Percentiles rank a stretch among this genome's conserved stretches.
Evolutionary conservation across 2,329 filamentous ascomycete genomes (phyloP).

Genomic region (Nemania sp.): DNA sequence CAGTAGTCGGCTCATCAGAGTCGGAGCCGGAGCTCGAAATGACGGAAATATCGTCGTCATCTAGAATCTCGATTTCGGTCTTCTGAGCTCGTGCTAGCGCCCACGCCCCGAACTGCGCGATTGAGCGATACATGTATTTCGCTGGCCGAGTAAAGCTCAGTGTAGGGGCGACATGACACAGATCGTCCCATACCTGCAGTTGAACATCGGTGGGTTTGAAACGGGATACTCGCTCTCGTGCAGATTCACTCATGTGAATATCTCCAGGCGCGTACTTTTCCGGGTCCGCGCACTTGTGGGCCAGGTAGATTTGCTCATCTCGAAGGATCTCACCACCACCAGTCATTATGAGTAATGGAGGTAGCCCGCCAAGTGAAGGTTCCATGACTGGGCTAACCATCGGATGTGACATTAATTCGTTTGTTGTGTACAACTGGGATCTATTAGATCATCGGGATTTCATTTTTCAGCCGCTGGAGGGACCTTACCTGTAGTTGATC

Average conservation of each 20-base stretch:
- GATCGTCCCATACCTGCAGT: conserved; percentile 92
- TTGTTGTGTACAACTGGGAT: conserved; percentile 70
- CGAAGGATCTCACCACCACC: conserved; percentile 87
- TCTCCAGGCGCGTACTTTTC: conserved; percentile 71
- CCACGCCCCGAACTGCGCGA: conserved; percentile 94
- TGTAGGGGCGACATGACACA: conserved; percentile 90
- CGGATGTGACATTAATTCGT: conserved; percentile 82
- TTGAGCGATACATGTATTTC: conserved; percentile 91
- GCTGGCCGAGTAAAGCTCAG: conserved; percentile 96
- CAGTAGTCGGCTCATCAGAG: conserved; percentile 38
- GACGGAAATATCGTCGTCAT: conserved; percentile 76
- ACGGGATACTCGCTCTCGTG: conserved; percentile 60
- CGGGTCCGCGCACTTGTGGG: conserved; percentile 91
- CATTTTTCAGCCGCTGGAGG: neutral
- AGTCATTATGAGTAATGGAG: conserved; percentile 81
- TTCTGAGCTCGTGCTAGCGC: conserved; percentile 81
- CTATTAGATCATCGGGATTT: conserved; percentile 25
- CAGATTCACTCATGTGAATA: conserved; percentile 63
- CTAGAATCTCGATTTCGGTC: conserved; percentile 75
- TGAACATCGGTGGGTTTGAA: conserved; percentile 89
- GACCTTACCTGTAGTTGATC: conserved; percentile 85
- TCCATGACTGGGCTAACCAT: conserved; percentile 89
- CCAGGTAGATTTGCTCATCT: conserved; percentile 93
- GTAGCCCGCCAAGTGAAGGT: conserved; percentile 84
- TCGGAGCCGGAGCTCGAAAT: conserved; percentile 64